Conservation (phyloP, 1,139 yeast species). For the Taiozyma sp. region DNA sequence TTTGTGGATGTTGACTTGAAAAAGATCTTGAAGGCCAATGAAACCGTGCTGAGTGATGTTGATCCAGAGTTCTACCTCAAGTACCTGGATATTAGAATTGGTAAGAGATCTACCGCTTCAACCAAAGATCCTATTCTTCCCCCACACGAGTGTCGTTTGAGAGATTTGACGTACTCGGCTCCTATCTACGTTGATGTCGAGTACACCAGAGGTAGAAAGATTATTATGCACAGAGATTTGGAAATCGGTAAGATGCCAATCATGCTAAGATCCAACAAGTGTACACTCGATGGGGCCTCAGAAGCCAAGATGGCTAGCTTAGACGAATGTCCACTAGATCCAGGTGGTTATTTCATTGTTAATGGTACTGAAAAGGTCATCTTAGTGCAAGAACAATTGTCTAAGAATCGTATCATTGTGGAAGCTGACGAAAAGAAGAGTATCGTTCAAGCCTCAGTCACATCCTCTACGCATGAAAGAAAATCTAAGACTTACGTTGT, state of each 20-base stretch:
- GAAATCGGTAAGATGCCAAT: constrained; percentile 98
- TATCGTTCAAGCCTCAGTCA: constrained; percentile 94
- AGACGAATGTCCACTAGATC: constrained; percentile 96
- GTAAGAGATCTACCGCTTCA: constrained; percentile 53
- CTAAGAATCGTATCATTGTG: constrained; percentile 95
- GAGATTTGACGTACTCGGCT: constrained; percentile 94
- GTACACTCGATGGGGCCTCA: constrained; percentile 73
- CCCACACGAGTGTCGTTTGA: constrained; percentile 93
- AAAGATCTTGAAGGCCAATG: constrained; percentile 89
- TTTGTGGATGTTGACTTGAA: constrained; percentile 91
- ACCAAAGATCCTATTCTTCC: constrained; percentile 49
- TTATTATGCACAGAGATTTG: constrained; percentile 82
- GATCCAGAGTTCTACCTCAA: constrained; percentile 95
- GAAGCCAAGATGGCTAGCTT: constrained; percentile 82
- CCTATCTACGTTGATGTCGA: constrained; percentile 97
- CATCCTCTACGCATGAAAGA: constrained; percentile 96
- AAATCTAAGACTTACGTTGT: constrained; percentile 95
- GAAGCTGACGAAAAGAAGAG: constrained; percentile 95
- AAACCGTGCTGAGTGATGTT: constrained; percentile 83
- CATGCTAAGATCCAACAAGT: constrained; percentile 89
- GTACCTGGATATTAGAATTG: constrained; percentile 88
- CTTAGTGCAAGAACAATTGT: constrained; percentile 91
- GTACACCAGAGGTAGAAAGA: constrained; percentile 89
- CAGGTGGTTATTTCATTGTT: constrained; percentile 97
- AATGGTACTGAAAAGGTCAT: constrained; percentile 98